Base-by-base conservation (phyloP, 2,329 filamentous ascomycete species). In the Xylariaceae sp. region DNA sequence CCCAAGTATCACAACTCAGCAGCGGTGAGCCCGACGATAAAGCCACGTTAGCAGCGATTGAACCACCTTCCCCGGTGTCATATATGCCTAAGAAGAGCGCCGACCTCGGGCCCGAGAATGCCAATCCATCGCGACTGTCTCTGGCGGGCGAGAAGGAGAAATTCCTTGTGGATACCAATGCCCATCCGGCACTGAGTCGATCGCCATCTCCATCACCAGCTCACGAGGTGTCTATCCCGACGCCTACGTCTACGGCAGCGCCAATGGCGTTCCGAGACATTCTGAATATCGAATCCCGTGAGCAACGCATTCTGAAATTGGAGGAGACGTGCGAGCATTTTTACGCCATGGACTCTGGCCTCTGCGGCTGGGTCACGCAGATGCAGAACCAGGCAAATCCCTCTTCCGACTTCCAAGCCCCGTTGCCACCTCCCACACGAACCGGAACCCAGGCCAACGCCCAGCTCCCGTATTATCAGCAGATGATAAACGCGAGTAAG, bases 251-350 rank as follows among this genome's bases (percentile, higher is more conserved):
- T 27, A 39, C 51, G 2, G 41, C 45, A 15, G 2, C 39, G 30
- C 52, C 52, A 7, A 50, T 79, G 55, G 73, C 78, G 1, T 91
- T 95, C 68, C 81, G 84, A 44, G 87, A 95, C 50, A 95, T 96
- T 53, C 76, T 90, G 60, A 82, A 80, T 9, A 75, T 94, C 44
- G 75, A 80, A 14, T 81, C 80, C 2, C 68, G 83, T 0, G 67
- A 76, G 12, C 85, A 94, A 57, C 83, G 90, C 17, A 87, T 94
- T 52, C 74, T 77, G 39, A 85, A 83, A 12, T 95, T 88, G 65
- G 81, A 89, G 51, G 80, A 86, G 50, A 86, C 87, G 0, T 81
- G 89, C 40, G 72, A 80, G 14, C 80, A 87, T 41, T 90, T 90
- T 66, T 84, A 86, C 0, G 67, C 71, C 11, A 82, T 86, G 64